Conservation (phyloP, 441 rosid species). For the Metrosideros polymorpha region DNA sequence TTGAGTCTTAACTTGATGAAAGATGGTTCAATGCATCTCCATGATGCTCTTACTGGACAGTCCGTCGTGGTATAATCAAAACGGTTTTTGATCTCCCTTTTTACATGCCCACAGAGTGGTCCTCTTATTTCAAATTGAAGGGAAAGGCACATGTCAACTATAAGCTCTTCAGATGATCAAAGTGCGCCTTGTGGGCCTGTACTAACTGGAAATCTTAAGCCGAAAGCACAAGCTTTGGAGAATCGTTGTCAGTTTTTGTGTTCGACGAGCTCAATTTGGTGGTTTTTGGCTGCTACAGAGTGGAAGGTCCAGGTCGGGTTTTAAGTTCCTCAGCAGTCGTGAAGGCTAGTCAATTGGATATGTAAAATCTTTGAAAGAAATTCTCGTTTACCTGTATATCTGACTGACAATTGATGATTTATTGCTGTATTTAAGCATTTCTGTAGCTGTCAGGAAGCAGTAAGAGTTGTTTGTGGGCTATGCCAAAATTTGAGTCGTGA, state of each 20-base stretch:
- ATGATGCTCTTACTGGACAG: conserved; percentile 75
- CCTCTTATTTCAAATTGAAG: neutral
- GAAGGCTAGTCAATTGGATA: neutral
- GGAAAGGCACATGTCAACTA: neutral
- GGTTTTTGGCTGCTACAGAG: neutral
- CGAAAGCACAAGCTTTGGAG: neutral
- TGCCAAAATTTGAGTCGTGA: neutral
- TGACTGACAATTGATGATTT: neutral
- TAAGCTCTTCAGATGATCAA: neutral
- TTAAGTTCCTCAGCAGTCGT: neutral
- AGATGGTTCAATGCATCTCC: conserved; percentile 91
- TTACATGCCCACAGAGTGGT: neutral
- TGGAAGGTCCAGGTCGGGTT: neutral
- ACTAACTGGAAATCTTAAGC: neutral
- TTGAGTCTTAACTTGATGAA: conserved; percentile 90
- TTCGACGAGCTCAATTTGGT: neutral
- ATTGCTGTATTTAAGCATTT: neutral
- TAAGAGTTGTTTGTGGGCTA: neutral
- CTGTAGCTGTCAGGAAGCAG: neutral
- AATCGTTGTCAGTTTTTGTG: neutral
- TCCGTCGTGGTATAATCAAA: conserved; percentile 45
- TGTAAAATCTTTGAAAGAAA: neutral
- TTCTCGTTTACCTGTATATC: neutral
- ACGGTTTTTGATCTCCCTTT: neutral
- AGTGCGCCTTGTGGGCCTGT: neutral